Base-by-base conservation (phyloP, 1,284 basidiomycete genomes). In the Tilletia walkeri region DNA sequence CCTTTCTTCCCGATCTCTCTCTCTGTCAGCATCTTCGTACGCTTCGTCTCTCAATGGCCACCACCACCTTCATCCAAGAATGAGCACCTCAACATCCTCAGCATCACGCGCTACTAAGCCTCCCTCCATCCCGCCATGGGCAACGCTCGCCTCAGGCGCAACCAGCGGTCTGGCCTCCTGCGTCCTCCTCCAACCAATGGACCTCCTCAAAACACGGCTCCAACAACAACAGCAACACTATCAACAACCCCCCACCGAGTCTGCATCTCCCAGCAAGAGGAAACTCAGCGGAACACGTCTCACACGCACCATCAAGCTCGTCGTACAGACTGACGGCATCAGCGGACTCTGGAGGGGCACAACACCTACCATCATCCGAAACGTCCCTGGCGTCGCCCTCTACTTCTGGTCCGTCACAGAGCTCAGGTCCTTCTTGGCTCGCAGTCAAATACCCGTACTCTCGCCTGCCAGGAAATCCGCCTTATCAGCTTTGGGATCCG, bases 401-500 rank as follows among this genome's bases (percentile, higher is more conserved):
- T 83, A 83, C 74, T 82, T 83, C 49, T 82, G 80, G 68, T 79
- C 80, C 34, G 77, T 83, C 41, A 76, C 76, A 48, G 78, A 82
- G 54, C 65, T 82, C 34, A 71, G 82, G 10, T 65, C 70, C 56
- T 65, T 77, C 2, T 73, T 82, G 4, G 75, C 77, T 24, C 54
- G 67, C 10, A 71, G 72, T 18, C 78, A 77, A 24, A 72, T 82
- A 3, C 79, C 82, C 0, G 63, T 72, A 24, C 74, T 83, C 24
- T 79, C 80, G 6, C 84, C 95, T 78, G 41, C 41, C 14, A 7
- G 41, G 41, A 45, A 45, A 9, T 95, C 95, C 85, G 95, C 93
- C 20, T 88, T 93, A 54, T 82, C 94, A 73, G 92, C 95, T 83
- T 92, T 94, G 84, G 87, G 88, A 89, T 82, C 90, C 81, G 86